Evolutionary conservation across 305 asterid species (phyloP).

Genomic region (Nicotiana rustica): DNA sequence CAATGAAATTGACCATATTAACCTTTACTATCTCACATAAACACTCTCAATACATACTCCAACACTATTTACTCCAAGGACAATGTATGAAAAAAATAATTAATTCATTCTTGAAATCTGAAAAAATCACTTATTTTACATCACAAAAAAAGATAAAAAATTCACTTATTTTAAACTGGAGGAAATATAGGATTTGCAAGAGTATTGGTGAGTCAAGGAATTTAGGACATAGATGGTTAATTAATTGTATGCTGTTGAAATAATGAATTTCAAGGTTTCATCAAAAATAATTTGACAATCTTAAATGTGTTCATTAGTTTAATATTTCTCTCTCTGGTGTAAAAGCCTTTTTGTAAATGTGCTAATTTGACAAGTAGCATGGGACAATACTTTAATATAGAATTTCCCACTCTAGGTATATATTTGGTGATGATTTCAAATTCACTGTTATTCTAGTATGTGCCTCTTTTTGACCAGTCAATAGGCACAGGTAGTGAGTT

Average conservation of each 20-base stretch:
- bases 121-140: no score
- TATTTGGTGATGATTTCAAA: constrained; percentile 27
- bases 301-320: neutral
- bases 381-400: neutral
- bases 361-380: neutral
- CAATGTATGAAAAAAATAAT: no score
- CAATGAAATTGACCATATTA: no score
- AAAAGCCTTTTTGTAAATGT: constrained; percentile 24
- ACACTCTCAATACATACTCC: no score
- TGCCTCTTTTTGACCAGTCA: constrained; percentile 31
- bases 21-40: no score
- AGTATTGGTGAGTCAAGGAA: no score
- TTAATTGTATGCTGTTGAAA: neutral
- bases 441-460: constrained; percentile 10
- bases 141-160: no score
- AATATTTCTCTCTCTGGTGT: neutral
- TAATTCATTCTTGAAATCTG: no score
- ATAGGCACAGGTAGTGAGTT: constrained; percentile 14
- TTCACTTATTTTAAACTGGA: no score
- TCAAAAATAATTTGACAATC: neutral
- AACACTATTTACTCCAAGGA: no score
- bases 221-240: no score
- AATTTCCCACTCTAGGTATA: constrained; percentile 9
- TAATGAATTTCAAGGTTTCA: neutral
- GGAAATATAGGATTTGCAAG: no score